Evolutionary conservation across 495 filamentous ascomycete species (phyloP), one percentile per base, ranked within the genome.

Genomic region (Penicillium ucsense): DNA sequence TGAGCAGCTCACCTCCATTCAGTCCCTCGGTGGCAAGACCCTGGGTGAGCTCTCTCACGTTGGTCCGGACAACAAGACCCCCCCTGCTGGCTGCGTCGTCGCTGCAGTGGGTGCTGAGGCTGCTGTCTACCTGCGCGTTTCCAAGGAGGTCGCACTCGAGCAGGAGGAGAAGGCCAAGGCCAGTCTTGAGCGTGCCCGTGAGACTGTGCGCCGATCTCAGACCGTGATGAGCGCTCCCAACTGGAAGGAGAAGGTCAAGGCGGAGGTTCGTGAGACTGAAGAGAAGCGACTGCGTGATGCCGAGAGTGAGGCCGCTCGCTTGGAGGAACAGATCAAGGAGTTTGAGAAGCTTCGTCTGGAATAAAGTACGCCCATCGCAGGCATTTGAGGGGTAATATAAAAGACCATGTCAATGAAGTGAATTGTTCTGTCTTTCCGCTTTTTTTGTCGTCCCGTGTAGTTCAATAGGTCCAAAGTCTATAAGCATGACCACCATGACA

Each of bases 81-180:
- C 76, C 31, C 86, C 86, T 0, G 64, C 74, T 8, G 85, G 84
- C 46, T 88, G 83, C 58, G 84, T 85, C 6, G 82, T 85, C 20
- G 82, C 80, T 62, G 71, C 82, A 29, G 76, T 88, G 38, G 80
- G 79, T 31, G 70, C 82, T 35, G 66, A 76, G 38, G 81, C 83
- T 3, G 78, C 79, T 32, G 84, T 85, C 46, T 86, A 82, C 67
- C 70, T 90, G 12, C 74, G 83, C 45, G 82, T 89, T 55, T 67
- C 69, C 32, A 83, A 82, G 66, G 80, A 79, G 50, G 79, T 89
- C 39, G 78, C 87, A 45, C 69, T 84, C 11, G 78, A 82, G 52
- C 75, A 71, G 43, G 81, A 83, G 57, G 66, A 71, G 56, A 83
- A 84, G 72, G 81, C 81, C 32, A 70, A 71, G 59, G 77, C 73